phyloP scores from a whole-genome alignment of 179 eudicot genomes.

The Vitellaria paradoxa region DNA sequence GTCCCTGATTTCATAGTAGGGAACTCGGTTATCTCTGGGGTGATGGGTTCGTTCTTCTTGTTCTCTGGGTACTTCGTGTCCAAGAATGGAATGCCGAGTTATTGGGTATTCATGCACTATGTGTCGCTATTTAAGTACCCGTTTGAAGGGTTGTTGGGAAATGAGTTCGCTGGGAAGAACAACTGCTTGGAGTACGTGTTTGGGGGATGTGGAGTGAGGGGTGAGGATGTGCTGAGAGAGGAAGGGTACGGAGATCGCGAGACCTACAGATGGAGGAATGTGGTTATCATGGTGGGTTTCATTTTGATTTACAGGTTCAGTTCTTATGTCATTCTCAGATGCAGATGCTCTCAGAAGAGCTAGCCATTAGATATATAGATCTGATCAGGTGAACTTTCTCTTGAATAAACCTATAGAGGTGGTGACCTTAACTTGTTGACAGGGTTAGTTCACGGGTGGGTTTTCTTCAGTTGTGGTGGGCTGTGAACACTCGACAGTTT shows the following conservation, averaged over 20 bases:
- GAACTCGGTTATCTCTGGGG: constrained; percentile 82
- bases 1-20: constrained; percentile 94
- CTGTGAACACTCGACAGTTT: no score
- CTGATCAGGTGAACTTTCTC: constrained; percentile 32
- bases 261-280: constrained; percentile 71
- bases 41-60: constrained; percentile 90
- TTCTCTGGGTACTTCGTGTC: constrained; percentile 97
- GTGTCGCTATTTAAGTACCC: constrained; percentile 93
- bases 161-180: constrained; percentile 66
- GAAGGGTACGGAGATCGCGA: constrained; percentile 57
- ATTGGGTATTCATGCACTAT: constrained; percentile 92
- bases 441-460: background rate
- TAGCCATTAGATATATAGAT: no score
- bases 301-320: constrained; percentile 79
- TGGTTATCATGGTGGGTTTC: constrained; percentile 68
- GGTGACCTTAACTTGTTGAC: background rate
- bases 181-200: constrained; percentile 69
- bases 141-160: constrained; percentile 85
- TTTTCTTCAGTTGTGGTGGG: no score
- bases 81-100: constrained; percentile 69
- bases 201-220: constrained; percentile 63
- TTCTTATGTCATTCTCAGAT: constrained; percentile 83
- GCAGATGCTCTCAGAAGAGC: constrained; percentile 64
- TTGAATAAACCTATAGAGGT: constrained; percentile 27
- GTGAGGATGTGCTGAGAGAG: constrained; percentile 76